Base-by-base conservation (phyloP, 805 yeast species). In the Candida namnaoensis region DNA sequence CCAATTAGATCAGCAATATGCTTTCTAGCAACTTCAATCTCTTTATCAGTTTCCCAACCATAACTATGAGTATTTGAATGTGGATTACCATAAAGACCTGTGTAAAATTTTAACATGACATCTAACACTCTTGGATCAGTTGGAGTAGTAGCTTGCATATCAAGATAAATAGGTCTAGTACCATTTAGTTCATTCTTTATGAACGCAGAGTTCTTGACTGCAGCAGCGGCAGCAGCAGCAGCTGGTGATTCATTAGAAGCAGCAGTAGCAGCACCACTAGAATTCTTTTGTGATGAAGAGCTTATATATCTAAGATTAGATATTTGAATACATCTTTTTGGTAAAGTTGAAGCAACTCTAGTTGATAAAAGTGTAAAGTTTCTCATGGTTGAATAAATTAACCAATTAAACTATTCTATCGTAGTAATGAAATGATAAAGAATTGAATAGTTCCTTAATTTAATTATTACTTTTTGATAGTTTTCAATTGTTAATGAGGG, bases 101-200 rank as follows among this genome's bases (percentile, higher is more conserved):
- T 91, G 61, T 77, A 84, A 57, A 82, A 88, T 52, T 76, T 78
- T 51, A 87, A 60, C 95, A 87, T 88, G 51, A 79, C 82, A 58
- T 87, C 96, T 51, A 93, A 65, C 9, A 93, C 99, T 42, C 99
- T 73, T 30, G 99, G 99, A 59, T 93, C 99, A 1, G 93, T 85
- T 26, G 98, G 99, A 0, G 99, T 91, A 0, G 99, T 93, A 28
- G 99, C 98, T 66, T 93, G 99, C 75, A 90, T 90, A 56, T 93
- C 99, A 56, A 93, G 67, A 64, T 93, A 93, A 47, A 93, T 93
- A 9, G 99, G 99, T 52, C 97, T 76, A 9, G 83, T 70, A 40
- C 93, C 95, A 52, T 67, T 65, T 12, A 64, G 57, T 5, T 66
- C 64, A 40, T 66, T 64, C 34, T 58, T 60, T 39, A 58, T 54